Evolutionary conservation across 2,329 filamentous ascomycete species (phyloP).

Genomic region (Neonectria coccinea): DNA sequence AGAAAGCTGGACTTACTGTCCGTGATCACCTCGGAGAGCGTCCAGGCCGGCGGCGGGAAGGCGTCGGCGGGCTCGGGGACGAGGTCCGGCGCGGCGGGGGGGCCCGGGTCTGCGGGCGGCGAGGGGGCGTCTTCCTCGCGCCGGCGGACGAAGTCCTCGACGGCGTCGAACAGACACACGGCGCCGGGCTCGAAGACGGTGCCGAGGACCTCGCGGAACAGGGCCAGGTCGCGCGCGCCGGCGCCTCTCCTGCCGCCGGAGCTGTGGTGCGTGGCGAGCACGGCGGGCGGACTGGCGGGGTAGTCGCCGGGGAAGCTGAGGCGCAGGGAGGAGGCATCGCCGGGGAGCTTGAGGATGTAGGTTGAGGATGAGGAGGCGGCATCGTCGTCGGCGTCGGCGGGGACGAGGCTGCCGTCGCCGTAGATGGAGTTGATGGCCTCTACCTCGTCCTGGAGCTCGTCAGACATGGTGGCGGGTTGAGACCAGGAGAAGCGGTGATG

Average conservation of each 20-base stretch:
- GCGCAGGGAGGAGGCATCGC: constrained; percentile 67
- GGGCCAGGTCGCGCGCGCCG: constrained; percentile 75
- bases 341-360: constrained; percentile 76
- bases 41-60: constrained; percentile 66
- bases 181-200: constrained; percentile 77
- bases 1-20: too few relatives aligned
- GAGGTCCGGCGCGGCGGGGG: constrained; percentile 36
- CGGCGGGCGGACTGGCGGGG: constrained; percentile 76
- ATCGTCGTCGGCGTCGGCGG: constrained; percentile 50
- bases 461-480: constrained; percentile 58
- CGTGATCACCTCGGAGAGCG: constrained; percentile 76
- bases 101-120: constrained; percentile 43
- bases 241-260: constrained; percentile 79
- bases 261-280: constrained; percentile 84
- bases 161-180: constrained; percentile 91
- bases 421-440: constrained; percentile 90
- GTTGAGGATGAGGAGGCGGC: constrained; percentile 44
- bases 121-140: constrained; percentile 49
- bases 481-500: not conserved
- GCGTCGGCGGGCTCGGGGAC: constrained; percentile 28
- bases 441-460: constrained; percentile 77
- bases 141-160: constrained; percentile 75
- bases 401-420: constrained; percentile 71
- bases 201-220: constrained; percentile 75
- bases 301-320: constrained; percentile 80